Evolutionary conservation across 2,329 filamentous ascomycete species (phyloP).

Genomic region (Ramularia collo-cygni): DNA sequence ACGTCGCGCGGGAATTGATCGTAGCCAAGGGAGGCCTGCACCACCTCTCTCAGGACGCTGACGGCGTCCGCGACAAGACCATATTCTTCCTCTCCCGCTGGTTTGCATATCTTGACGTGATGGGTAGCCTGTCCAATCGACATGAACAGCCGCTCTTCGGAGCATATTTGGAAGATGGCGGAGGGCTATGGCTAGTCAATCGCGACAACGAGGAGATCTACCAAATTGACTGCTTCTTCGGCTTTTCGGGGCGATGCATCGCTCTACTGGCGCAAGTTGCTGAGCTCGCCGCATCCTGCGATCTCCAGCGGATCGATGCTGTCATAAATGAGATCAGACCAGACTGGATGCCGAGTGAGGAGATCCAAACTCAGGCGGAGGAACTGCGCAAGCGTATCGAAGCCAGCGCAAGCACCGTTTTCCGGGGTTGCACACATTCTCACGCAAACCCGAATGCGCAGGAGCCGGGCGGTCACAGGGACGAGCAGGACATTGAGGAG

Average conservation of each 20-base stretch:
- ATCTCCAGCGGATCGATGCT: constrained; percentile 55
- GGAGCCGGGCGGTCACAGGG: too few species aligned
- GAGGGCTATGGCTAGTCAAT: constrained; percentile 30
- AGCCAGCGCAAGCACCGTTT: constrained; percentile 41
- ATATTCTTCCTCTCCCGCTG: constrained; percentile 71
- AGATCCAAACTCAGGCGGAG: constrained; percentile 51
- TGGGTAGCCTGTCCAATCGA: constrained; percentile 59
- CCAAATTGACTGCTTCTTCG: constrained; percentile 73
- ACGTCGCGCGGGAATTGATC: constrained; percentile 69
- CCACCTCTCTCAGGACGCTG: constrained; percentile 30
- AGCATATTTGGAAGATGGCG: constrained; percentile 33
- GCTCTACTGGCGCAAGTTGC: constrained; percentile 66
- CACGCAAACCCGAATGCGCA: too few species aligned
- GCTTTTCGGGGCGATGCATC: constrained; percentile 67
- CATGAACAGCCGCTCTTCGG: constrained; percentile 37
- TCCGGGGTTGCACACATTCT: constrained; percentile 38
- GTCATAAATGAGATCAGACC: constrained; percentile 42
- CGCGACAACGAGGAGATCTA: constrained; percentile 36
- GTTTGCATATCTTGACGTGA: constrained; percentile 77
- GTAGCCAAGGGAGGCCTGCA: constrained; percentile 56
- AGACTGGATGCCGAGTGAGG: constrained; percentile 53
- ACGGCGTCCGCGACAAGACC: constrained; percentile 46
- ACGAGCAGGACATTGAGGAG: constrained; percentile 53
- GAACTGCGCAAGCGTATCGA: constrained; percentile 56
- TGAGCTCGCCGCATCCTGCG: constrained; percentile 62